Evolutionary conservation across 23 red algal species (phyloP).

Genomic region (Gracilaria domingensis): DNA sequence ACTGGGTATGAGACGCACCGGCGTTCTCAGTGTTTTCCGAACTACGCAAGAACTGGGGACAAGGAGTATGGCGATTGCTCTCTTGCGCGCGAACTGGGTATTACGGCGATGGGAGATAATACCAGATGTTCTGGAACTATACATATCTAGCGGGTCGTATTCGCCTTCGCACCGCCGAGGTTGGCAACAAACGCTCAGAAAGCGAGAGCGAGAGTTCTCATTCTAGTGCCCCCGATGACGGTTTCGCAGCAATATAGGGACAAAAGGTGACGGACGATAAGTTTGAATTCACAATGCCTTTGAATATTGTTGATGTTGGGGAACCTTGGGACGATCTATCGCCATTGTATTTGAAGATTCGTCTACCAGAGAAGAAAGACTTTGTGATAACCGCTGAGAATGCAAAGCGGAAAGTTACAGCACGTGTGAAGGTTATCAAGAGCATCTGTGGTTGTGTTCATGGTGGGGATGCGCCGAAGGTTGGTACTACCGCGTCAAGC

Average conservation of each 20-base stretch:
- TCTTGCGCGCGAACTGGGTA: constrained; percentile 19
- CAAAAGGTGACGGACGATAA: constrained; percentile 26
- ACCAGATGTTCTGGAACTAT: constrained; percentile 47
- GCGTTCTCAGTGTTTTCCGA: constrained; percentile 14
- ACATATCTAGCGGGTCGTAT: background rate
- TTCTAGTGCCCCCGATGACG: constrained; percentile 11
- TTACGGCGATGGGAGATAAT: constrained; percentile 35
- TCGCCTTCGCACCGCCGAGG: background rate
- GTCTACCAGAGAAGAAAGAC: constrained; percentile 23
- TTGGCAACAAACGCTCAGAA: constrained; percentile 25
- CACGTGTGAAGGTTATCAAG: constrained; percentile 45
- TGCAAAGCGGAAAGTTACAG: constrained; percentile 41
- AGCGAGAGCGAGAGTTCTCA: constrained; percentile 46
- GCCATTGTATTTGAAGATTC: constrained; percentile 44
- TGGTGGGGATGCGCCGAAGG: constrained; percentile 15
- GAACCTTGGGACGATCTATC: constrained; percentile 31
- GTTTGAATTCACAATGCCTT: constrained; percentile 52
- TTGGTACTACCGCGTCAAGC: constrained; percentile 20
- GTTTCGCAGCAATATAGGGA: background rate
- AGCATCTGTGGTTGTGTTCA: constrained; percentile 51
- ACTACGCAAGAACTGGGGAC: constrained; percentile 29
- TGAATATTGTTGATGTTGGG: constrained; percentile 15
- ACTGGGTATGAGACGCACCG: constrained; percentile 41
- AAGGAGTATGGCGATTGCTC: constrained; percentile 32
- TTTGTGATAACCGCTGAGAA: background rate